Evolutionary conservation across 495 filamentous ascomycete species (phyloP).

Genomic region (Bathelium albidoporum): DNA sequence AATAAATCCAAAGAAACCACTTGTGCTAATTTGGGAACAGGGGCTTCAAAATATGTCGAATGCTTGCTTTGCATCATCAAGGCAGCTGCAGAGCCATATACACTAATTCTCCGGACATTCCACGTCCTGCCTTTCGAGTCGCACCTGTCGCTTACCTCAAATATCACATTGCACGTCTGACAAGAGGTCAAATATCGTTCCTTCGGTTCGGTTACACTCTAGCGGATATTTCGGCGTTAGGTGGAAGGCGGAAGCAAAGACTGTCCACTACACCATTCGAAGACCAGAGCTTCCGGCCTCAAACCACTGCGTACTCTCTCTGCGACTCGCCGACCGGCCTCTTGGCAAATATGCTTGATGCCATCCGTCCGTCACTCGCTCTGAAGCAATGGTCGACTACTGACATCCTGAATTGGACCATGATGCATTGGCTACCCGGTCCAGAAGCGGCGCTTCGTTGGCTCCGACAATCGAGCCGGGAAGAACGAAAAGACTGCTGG

Average conservation of each 20-base stretch:
- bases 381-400: constrained; percentile 23
- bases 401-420: constrained; percentile 31
- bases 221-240: constrained; percentile 9
- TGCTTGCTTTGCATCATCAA: constrained; percentile 26
- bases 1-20: background rate
- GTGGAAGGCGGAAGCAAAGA: background rate
- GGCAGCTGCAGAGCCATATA: constrained; percentile 27
- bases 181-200: constrained; percentile 3
- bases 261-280: background rate
- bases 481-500: constrained; percentile 12
- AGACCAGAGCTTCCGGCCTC: constrained; percentile 23
- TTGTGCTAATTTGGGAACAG: constrained; percentile 14
- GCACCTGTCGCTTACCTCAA: constrained; percentile 20
- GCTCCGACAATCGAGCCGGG: constrained; percentile 18
- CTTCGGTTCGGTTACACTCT: constrained; percentile 28
- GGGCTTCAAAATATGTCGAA: constrained; percentile 31
- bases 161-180: constrained; percentile 23
- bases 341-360: constrained; percentile 27
- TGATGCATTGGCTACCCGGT: constrained; percentile 34
- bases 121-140: constrained; percentile 19
- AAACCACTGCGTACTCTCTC: constrained; percentile 28
- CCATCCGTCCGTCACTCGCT: constrained; percentile 17
- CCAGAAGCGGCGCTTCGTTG: constrained; percentile 29
- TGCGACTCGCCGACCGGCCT: constrained; percentile 32
- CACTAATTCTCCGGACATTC: constrained; percentile 28